Evolutionary conservation across 257 asterid genomes (phyloP).

Genomic region (Solanum paucissectum): DNA sequence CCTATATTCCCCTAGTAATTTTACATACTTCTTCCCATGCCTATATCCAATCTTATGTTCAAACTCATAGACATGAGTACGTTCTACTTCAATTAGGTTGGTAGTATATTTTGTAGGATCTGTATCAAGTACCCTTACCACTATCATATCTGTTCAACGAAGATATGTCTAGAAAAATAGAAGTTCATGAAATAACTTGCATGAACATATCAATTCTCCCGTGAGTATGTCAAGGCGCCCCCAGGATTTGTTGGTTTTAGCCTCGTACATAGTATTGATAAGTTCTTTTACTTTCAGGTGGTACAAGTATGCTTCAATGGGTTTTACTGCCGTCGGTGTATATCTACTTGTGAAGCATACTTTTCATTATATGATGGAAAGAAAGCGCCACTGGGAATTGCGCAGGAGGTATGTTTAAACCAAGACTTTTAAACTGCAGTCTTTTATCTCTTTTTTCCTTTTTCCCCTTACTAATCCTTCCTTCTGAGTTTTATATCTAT

Average conservation of each 20-base stretch:
- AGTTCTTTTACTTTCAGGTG: conserved; percentile 42
- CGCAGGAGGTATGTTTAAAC: conserved; percentile 48
- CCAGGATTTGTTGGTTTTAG: not conserved
- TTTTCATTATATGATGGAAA: conserved; percentile 59
- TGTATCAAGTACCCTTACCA: not conserved
- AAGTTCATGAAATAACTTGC: not conserved
- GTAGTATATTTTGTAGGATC: not conserved
- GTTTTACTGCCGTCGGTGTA: conserved; percentile 66
- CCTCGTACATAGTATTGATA: not conserved
- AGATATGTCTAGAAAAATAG: not conserved
- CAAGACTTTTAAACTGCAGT: not conserved
- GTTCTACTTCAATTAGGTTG: not conserved
- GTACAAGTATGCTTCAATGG: conserved; percentile 86
- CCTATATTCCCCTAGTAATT: not conserved
- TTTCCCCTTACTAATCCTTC: not conserved
- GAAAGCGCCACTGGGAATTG: conserved; percentile 84
- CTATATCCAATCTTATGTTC: not conserved
- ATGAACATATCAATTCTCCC: not conserved
- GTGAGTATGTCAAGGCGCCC: not conserved
- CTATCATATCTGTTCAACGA: not conserved
- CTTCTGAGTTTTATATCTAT: not conserved
- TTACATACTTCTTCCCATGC: not conserved
- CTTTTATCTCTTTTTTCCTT: not conserved
- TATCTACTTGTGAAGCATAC: conserved; percentile 76
- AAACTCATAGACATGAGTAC: not conserved